Evolutionary conservation across 2,329 filamentous ascomycete species (phyloP).

Genomic region (Fusarium solani-melongenae): DNA sequence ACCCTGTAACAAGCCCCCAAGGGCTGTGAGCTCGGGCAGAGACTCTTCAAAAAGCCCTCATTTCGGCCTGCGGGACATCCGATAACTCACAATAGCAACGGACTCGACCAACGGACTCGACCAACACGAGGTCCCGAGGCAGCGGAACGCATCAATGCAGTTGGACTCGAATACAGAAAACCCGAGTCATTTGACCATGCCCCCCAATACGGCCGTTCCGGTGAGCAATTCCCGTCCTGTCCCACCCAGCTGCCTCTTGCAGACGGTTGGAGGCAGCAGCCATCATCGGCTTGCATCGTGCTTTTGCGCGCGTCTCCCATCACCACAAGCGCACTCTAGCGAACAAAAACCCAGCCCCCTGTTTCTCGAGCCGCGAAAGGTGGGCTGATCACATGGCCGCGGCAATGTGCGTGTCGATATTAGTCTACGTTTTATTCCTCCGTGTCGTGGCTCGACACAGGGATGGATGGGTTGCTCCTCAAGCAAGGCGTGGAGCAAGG

Average conservation of each 20-base stretch:
- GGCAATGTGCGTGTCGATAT: not conserved
- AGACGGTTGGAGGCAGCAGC: not conserved
- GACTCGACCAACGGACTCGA: too few species aligned
- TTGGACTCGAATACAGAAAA: not conserved
- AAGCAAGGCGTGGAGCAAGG: not conserved
- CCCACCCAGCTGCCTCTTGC: not conserved
- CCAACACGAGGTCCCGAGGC: not conserved
- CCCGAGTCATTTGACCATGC: not conserved
- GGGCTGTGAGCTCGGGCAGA: not conserved
- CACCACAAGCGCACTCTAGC: not conserved
- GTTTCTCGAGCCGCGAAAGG: not conserved
- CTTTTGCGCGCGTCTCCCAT: not conserved
- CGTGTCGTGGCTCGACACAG: not conserved
- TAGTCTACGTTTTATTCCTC: not conserved
- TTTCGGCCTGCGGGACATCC: not conserved
- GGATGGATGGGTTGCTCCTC: not conserved
- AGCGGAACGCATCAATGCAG: not conserved
- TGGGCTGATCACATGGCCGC: slow-evolving; percentile 5
- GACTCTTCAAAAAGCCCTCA: not conserved
- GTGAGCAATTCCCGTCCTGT: not conserved
- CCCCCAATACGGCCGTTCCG: not conserved
- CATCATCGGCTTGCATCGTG: not conserved
- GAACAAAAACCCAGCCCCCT: not conserved
- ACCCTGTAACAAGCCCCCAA: not conserved
- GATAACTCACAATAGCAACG: not conserved